Percentiles rank a stretch among this genome's conserved stretches.
Evolutionary conservation across 1,284 basidiomycete genomes (phyloP).

Genomic region (Pisolithus thermaeus): DNA sequence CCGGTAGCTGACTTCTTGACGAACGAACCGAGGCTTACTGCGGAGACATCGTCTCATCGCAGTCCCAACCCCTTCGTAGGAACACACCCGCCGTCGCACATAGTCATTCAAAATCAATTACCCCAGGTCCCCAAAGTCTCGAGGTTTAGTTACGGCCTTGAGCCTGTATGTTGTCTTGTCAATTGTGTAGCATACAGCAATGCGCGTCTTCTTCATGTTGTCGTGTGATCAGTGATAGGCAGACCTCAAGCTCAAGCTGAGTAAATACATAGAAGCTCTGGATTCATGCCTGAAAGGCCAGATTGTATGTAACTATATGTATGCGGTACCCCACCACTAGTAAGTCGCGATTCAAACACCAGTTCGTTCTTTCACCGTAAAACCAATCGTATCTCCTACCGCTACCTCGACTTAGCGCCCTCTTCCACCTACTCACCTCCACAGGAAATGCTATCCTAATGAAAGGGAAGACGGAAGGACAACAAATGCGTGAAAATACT

Average conservation of each 20-base stretch:
- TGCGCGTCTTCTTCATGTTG: not conserved
- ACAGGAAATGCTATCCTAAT: constrained; percentile 20
- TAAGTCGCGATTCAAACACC: not conserved
- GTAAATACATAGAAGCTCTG: too few relatives aligned
- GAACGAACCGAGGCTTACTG: not conserved
- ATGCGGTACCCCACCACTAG: too few relatives aligned
- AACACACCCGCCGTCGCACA: not conserved
- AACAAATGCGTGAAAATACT: constrained; percentile 35
- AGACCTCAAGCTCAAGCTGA: too few relatives aligned
- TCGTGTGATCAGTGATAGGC: not conserved
- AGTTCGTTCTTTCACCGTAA: not conserved
- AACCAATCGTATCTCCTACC: constrained; percentile 9
- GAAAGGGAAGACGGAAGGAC: constrained; percentile 63
- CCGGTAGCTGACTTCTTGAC: not conserved
- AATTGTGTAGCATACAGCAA: constrained; percentile 7
- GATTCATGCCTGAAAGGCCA: too few relatives aligned
- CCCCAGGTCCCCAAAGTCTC: constrained; percentile 11
- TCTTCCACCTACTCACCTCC: constrained; percentile 65
- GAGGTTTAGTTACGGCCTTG: not conserved
- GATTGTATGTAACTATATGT: too few relatives aligned
- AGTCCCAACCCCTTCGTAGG: not conserved
- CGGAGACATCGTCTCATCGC: not conserved
- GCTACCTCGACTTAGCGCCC: constrained; percentile 44
- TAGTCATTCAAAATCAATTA: constrained; percentile 10
- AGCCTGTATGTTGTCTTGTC: constrained; percentile 6